Percentiles rank a stretch among this genome's conserved stretches.
phyloP scores from a whole-genome alignment of 148 eudicot species.

The Rhododendron henanense region DNA sequence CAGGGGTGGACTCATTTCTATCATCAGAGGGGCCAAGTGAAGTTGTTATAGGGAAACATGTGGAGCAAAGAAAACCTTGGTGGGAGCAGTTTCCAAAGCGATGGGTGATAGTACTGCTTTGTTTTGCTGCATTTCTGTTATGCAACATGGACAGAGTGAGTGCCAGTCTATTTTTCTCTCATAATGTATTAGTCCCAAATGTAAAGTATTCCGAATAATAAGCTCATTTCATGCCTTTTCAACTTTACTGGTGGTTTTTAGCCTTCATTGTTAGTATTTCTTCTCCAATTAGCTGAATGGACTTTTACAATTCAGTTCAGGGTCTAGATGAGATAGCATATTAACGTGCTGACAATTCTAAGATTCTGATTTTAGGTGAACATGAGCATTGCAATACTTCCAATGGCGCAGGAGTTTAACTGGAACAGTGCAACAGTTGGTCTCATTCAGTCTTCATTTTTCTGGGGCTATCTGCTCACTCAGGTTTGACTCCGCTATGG shows the following conservation, averaged over 20 bases:
- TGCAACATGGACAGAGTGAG: slow-evolving; percentile 99
- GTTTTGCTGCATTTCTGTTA: slow-evolving; percentile 70
- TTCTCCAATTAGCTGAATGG: slow-evolving; percentile 9
- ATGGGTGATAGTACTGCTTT: slow-evolving; percentile 79
- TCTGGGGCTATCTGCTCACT: slow-evolving; percentile 99
- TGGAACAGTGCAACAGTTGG: slow-evolving; percentile 96
- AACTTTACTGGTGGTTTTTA: neutral
- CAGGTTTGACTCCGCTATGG: slow-evolving; percentile 54
- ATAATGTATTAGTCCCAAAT: neutral
- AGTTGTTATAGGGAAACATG: slow-evolving; percentile 37
- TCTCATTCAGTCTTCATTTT: slow-evolving; percentile 94
- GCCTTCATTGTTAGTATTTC: neutral
- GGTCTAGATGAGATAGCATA: neutral
- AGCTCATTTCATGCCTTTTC: neutral
- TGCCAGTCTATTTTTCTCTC: slow-evolving; percentile 14
- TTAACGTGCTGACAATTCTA: slow-evolving; percentile 9
- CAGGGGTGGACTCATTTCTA: slow-evolving; percentile 46
- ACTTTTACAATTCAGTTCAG: neutral
- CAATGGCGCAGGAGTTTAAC: slow-evolving; percentile 89
- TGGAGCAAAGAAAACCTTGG: slow-evolving; percentile 39
- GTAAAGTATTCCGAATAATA: neutral
- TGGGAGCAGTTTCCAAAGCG: slow-evolving; percentile 79
- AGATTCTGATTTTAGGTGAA: slow-evolving; percentile 56
- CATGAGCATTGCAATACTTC: slow-evolving; percentile 99
- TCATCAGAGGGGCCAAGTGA: slow-evolving; percentile 53